These are phyloP conservation scores for Solanum neorickii DNA, from an alignment of 257 asterid species.

Conservation along the genomic window DNA sequence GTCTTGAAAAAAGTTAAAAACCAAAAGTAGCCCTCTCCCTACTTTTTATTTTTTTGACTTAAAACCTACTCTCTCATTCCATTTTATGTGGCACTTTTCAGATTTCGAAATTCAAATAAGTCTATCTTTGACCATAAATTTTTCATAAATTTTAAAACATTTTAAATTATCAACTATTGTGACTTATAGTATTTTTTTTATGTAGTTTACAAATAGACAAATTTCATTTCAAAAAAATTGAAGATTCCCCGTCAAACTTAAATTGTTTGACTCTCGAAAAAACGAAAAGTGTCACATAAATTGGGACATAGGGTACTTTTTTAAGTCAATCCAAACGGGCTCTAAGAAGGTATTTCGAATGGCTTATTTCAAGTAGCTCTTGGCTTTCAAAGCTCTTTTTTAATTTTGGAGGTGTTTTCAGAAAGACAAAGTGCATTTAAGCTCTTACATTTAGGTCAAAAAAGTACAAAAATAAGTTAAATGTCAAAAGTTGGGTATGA, in stretches of 20 bases:
- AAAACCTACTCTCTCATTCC: background rate
- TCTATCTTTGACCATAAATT: too few relatives aligned
- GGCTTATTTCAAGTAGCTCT: background rate
- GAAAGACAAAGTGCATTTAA: background rate
- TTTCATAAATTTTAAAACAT: too few relatives aligned
- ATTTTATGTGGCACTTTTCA: background rate
- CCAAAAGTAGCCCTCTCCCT: background rate
- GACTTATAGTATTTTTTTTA: too few relatives aligned
- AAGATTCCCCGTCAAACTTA: too few relatives aligned
- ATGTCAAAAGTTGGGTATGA: background rate
- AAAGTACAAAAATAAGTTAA: background rate
- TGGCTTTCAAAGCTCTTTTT: background rate
- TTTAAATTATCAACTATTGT: too few relatives aligned
- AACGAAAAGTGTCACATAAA: too few relatives aligned
- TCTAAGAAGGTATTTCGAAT: background rate
- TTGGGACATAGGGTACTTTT: background rate
- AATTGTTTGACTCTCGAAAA: too few relatives aligned
- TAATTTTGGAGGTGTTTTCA: background rate
- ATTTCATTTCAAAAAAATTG: too few relatives aligned
- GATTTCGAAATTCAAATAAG: background rate
- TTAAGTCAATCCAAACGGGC: background rate
- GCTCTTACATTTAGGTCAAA: background rate
- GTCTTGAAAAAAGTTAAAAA: background rate
- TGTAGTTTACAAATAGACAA: too few relatives aligned
- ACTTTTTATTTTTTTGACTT: background rate